Evolutionary conservation across 768 basidiomycete genomes (phyloP), one percentile per base, ranked within the genome.

Genomic region (Mrakia gelida): DNA sequence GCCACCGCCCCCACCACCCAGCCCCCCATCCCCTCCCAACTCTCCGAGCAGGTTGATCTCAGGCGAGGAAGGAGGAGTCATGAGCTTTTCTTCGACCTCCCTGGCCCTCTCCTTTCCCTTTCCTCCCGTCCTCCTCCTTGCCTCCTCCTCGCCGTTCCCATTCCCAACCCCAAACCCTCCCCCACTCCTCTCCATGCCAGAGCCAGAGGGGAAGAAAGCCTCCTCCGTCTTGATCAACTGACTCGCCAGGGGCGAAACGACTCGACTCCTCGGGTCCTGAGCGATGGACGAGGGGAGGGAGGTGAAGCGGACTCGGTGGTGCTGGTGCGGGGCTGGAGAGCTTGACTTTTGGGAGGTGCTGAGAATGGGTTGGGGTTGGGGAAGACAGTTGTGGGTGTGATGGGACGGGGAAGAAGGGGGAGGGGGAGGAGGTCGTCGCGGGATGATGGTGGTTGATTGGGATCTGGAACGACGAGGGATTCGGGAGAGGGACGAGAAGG

Each of bases 211-310:
- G 65, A 67, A 67, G 32, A 30, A 67, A 41, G 67, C 67, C 67
- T 70, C 67, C 67, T 70, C 67, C 16, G 67, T 70, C 67, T 41
- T 70, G 18, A 18, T 45, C 67, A 70, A n/a, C 67, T 43, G 67
- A 43, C 67, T 41, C 38, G 34, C 26, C 2, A 70, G 23, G 5
- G 67, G 41, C 9, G 28, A 30, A 21, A 32, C 65, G 32, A 67
- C 38, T 26, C 67, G 2, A 6, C 26, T 10, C 41, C 38, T 41
- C 10, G 34, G 26, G 7, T 41, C 67, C 32, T 32, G n/a, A n/a
- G 32, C 65, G 65, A 67, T 30, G n/a, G 18, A 41, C 13, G 65
- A 21, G 30, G 65, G 65, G 65, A 16, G 30, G 18, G 67, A 34
- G 34, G 67, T 70, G 38, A 70, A 70, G 15, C 67, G 34, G 41